Evolutionary conservation across 108 stramenopile genomes (phyloP).

Genomic region (Skeletonema costatum): DNA sequence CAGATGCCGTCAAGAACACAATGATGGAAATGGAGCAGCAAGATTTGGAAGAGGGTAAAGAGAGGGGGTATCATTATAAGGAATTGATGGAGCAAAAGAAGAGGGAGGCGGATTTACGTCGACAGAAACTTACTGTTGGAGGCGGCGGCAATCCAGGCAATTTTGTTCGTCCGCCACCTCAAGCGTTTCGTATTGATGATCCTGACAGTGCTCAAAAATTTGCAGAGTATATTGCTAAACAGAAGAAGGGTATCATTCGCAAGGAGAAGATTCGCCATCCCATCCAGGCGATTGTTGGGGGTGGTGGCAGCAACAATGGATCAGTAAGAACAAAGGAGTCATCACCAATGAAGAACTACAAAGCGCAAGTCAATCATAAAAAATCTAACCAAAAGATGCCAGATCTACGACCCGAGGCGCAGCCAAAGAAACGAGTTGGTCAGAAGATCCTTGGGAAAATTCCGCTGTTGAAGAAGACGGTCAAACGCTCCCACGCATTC

Average conservation of each 20-base stretch:
- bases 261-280: slow-evolving; percentile 16
- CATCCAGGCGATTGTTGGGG: slow-evolving; percentile 3
- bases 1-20: not conserved
- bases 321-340: not conserved
- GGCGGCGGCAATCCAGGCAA: not conserved
- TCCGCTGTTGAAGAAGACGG: slow-evolving; percentile 30
- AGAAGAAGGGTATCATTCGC: not conserved
- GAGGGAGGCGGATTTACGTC: not conserved
- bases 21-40: not conserved
- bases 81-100: not conserved
- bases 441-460: slow-evolving; percentile 26
- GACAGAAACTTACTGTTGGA: not conserved
- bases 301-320: not conserved
- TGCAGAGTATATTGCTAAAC: not conserved
- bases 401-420: slow-evolving; percentile 34
- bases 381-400: slow-evolving; percentile 5
- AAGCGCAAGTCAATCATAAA: slow-evolving; percentile 10
- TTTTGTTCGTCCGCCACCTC: not conserved
- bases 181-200: not conserved
- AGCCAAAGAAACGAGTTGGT: slow-evolving; percentile 11
- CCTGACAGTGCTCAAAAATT: not conserved
- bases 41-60: not conserved
- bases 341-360: slow-evolving; percentile 33
- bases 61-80: not conserved
- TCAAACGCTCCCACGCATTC: slow-evolving; percentile 25